Conservation (phyloP, 2,329 filamentous ascomycete genomes). For the Lachnellula arida region DNA sequence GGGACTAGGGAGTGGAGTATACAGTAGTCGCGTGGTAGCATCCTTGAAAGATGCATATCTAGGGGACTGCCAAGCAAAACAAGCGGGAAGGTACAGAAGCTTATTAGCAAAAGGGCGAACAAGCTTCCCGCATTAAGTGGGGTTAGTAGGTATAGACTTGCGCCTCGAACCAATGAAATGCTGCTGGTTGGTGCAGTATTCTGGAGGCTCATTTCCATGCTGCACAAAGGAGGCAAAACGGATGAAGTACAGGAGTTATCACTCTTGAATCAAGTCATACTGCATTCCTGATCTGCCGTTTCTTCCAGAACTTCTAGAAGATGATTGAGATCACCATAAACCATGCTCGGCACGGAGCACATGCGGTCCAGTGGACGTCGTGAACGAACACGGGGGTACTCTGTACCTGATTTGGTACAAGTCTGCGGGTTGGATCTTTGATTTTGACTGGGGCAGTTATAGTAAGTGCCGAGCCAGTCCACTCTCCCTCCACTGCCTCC, state of each 20-base stretch:
- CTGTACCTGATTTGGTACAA: not conserved
- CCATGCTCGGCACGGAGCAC: too few relatives aligned
- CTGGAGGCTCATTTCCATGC: not conserved
- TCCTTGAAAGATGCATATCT: not conserved
- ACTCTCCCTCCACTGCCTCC: too few relatives aligned
- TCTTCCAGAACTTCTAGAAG: not conserved
- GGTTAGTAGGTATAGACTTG: too few relatives aligned
- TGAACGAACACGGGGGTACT: not conserved
- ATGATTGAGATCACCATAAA: too few relatives aligned
- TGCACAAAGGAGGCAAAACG: not conserved
- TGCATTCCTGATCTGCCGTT: not conserved
- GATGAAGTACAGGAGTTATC: not conserved
- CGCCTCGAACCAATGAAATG: not conserved
- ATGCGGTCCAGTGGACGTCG: too few relatives aligned
- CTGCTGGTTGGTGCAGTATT: not conserved
- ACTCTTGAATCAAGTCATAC: not conserved
- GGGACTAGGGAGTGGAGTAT: not conserved
- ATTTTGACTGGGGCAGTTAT: not conserved
- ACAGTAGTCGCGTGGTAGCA: not conserved
- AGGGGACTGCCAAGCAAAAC: not conserved
- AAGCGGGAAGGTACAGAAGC: not conserved
- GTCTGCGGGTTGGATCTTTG: not conserved
- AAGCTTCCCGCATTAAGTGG: not conserved
- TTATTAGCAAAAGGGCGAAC: too few relatives aligned
- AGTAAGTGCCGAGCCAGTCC: too few relatives aligned